These are phyloP conservation scores for Flaveria trinervia DNA, from an alignment of 129 eudicot genomes.

Conservation along the genomic window DNA sequence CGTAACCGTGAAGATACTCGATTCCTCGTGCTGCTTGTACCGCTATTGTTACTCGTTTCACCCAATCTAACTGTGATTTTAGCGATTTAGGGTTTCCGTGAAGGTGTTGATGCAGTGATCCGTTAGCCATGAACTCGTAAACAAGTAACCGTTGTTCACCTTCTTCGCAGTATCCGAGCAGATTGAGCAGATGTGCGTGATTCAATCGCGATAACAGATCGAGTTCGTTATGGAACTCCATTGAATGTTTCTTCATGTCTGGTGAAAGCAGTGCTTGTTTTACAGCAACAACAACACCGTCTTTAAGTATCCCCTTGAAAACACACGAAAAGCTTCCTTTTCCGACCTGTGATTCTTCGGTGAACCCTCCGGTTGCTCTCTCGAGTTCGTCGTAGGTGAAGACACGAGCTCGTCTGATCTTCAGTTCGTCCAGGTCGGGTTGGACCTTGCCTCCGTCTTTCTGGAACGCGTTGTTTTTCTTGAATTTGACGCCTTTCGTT, in stretches of 20 bases:
- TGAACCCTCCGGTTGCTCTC: conserved; percentile 68
- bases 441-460: conserved; percentile 59
- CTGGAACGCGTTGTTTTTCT: conserved; percentile 40
- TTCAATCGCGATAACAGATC: conserved; percentile 81
- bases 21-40: conserved; percentile 96
- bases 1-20: conserved; percentile 91
- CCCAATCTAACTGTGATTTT: conserved; percentile 78
- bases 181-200: conserved; percentile 86
- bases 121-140: conserved; percentile 93
- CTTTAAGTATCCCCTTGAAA: conserved; percentile 75
- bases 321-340: conserved; percentile 98
- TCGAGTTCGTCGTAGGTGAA: conserved; percentile 76
- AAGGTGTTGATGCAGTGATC: conserved; percentile 84
- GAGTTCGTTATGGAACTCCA: conserved; percentile 83
- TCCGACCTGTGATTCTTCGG: conserved; percentile 81
- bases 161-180: conserved; percentile 95
- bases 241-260: conserved; percentile 81
- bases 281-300: conserved; percentile 80
- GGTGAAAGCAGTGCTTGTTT: conserved; percentile 80
- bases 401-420: conserved; percentile 67
- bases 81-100: conserved; percentile 56
- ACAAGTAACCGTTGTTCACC: conserved; percentile 84
- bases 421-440: conserved; percentile 76
- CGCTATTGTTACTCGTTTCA: conserved; percentile 81
- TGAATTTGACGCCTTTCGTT: conserved; percentile 34